Evolutionary conservation across 1,139 yeast genomes (phyloP), one percentile per base, ranked within the genome.

Genomic region (Candida labiduridarum): DNA sequence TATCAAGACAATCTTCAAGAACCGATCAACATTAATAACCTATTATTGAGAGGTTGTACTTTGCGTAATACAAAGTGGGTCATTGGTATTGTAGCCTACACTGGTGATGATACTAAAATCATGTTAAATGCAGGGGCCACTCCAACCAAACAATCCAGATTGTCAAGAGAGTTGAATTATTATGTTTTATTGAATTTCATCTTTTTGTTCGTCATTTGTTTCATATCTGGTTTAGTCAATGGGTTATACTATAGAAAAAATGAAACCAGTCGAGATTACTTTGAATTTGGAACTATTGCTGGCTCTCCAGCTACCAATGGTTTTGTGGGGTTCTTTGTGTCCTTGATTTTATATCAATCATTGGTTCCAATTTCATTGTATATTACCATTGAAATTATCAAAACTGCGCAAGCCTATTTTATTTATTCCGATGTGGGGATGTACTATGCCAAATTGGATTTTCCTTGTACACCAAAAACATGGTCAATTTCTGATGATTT

Each of bases 401-500:
- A 82, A 57, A 79, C 85, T 1, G 76, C 80, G 1, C 86, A 82
- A 60, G 85, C 83, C 0, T 80, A 68, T 56, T 81, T 81, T 67
- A 82, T 82, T 50, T 79, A 75, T 59, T 73, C 81, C 0, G 85
- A 80, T 63, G 65, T 72, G 49, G 64, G 68, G 30, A 78, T 82
- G 81, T 82, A 82, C 61, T 81, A 80, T 54, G 75, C 68, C 43
- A 67, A 61, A 50, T 65, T 82, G 51, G 85, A 82, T 62, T 80
- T 74, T 57, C 85, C 85, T 0, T 82, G 87, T 62, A 78, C 80
- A 2, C 86, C 86, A 0, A 80, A 81, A 57, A 75, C 84, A 1
- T 82, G 87, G 87, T 77, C 79, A 49, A 81, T 82, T 46, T 80
- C 85, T 12, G 87, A 82, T 65, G 87, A 82, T 62, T 71, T 82